Evolutionary conservation across 164 flowering plant genomes (phyloP).

Genomic region (Chimonanthus praecox): DNA sequence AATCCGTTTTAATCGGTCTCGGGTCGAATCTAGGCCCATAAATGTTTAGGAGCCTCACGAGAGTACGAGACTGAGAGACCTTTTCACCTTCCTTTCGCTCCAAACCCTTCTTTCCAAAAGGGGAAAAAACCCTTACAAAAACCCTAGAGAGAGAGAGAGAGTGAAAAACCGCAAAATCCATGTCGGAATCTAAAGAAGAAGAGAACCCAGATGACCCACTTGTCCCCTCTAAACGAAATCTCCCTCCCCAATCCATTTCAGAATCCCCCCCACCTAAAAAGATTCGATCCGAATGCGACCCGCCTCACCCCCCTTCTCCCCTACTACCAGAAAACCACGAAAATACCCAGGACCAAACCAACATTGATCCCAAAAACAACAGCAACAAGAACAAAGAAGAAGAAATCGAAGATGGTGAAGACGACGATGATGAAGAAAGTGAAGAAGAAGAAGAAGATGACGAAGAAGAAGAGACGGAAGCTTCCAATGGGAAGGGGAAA

Average conservation of each 20-base stretch:
- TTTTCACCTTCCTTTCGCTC: too few species aligned
- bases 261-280: conserved; percentile 24
- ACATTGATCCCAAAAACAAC: neutral
- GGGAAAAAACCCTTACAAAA: neutral
- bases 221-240: conserved; percentile 44
- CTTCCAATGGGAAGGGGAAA: conserved; percentile 42
- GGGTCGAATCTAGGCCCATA: too few species aligned
- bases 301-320: neutral
- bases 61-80: too few species aligned
- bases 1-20: too few species aligned
- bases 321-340: neutral
- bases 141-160: neutral
- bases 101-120: neutral
- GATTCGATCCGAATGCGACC: conserved; percentile 25
- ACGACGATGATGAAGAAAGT: conserved; percentile 9
- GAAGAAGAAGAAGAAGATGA: conserved; percentile 13
- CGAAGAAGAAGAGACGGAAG: conserved; percentile 23
- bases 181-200: conserved; percentile 38
- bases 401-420: conserved; percentile 14
- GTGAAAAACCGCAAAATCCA: conserved; percentile 1
- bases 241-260: conserved; percentile 17
- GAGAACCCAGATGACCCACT: conserved; percentile 20
- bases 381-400: conserved; percentile 1
- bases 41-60: too few species aligned
- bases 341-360: neutral